Evolutionary conservation across 805 yeast genomes (phyloP), one percentile per base, ranked within the genome.

Genomic region (Metschnikowia bowlesiae): DNA sequence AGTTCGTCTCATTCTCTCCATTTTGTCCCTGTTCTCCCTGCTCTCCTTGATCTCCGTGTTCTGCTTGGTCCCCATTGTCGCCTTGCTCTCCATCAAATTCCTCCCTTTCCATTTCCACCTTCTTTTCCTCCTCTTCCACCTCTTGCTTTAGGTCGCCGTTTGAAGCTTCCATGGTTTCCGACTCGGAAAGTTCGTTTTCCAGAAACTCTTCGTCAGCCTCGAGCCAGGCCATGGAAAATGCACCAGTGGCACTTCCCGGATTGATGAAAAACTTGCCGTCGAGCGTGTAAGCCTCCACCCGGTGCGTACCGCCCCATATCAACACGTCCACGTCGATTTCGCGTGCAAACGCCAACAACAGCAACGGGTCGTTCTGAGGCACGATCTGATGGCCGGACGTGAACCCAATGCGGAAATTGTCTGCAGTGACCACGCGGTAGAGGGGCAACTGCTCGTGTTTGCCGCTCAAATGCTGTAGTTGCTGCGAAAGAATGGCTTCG

Each of bases 161-260:
- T 22, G 22, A 22, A 22, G 22, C 22, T 29, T 37, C 22, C 35
- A 42, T 28, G 18, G 22, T 36, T 11, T 50, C 57, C 18, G 55
- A 64, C 50, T 54, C 60, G 7, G 70, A 82, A 14, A 74, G 82
- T 14, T 74, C 83, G 8, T 74, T 77, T 9, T 66, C 63, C 39
- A 69, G 66, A 3, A 76, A 80, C 22, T 65, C 62, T 6, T 64
- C 69, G 8, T 44, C 46, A 22, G 73, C 75, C 51, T 83, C 83
- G 69, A 83, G 81, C 60, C 83, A 85, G 45, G 66, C 69, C 32
- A 87, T 78, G 39, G 79, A 78, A 56, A 79, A 82, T 0, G 97
- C 97, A 28, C 99, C 99, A 0, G 97, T 91, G 39, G 96, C 96
- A 63, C 96, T 86, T 0, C 99, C 99, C 0, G 99, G 98, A 65